These are phyloP conservation scores for Cladophialophora chaetospira DNA, from an alignment of 2,329 filamentous ascomycete species.

Conservation along the genomic window DNA sequence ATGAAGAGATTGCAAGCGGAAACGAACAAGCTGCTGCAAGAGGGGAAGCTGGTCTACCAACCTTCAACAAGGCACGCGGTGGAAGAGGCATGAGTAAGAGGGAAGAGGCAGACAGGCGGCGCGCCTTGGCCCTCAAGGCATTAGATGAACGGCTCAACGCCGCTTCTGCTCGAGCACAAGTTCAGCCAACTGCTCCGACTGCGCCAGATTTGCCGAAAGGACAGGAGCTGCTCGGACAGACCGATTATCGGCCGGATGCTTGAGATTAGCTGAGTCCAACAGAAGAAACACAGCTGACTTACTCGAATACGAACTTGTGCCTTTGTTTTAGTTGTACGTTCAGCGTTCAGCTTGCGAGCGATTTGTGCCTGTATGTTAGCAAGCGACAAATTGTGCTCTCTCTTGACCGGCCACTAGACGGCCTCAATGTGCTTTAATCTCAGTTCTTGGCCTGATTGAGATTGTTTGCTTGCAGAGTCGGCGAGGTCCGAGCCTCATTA, in stretches of 20 bases:
- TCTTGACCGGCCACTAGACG: neutral
- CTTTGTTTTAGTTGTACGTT: neutral
- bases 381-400: neutral
- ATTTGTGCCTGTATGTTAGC: neutral
- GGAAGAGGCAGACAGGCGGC: conserved; percentile 86
- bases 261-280: too few relatives aligned
- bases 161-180: conserved; percentile 62
- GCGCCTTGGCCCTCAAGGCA: conserved; percentile 85
- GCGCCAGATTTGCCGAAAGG: conserved; percentile 35
- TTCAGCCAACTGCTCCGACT: conserved; percentile 38
- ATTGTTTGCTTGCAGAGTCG: neutral
- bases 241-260: conserved; percentile 48
- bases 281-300: too few relatives aligned
- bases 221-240: conserved; percentile 40
- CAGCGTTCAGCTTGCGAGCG: neutral
- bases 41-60: conserved; percentile 63
- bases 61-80: conserved; percentile 54
- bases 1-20: conserved; percentile 73
- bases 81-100: conserved; percentile 64
- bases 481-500: conserved; percentile 7
- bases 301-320: neutral
- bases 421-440: neutral
- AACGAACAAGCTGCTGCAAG: conserved; percentile 70
- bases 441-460: neutral
- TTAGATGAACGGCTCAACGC: conserved; percentile 88